Conservation (phyloP, 306 rosid species). For the Dryas octopetala region DNA sequence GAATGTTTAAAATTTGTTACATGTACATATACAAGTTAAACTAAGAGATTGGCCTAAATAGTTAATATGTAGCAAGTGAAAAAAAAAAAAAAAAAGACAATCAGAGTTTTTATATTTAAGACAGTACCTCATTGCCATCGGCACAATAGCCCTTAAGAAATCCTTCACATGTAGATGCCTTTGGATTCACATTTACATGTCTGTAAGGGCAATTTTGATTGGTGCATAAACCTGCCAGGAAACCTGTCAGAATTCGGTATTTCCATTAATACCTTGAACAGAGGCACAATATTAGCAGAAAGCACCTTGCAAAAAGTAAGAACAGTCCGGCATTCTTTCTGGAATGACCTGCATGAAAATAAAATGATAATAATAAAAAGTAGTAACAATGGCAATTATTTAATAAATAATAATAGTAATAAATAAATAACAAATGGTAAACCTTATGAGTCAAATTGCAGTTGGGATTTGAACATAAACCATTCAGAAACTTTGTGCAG, state of each 20-base stretch:
- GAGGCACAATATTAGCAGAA: conserved; percentile 4
- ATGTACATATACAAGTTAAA: neutral
- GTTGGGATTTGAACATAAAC: conserved; percentile 75
- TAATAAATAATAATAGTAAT: conserved; percentile 12
- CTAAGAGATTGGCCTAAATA: neutral
- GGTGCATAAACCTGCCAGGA: conserved; percentile 86
- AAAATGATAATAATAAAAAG: conserved; percentile 15
- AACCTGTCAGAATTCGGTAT: conserved; percentile 44
- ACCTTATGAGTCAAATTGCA: conserved; percentile 99
- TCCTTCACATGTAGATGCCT: conserved; percentile 80
- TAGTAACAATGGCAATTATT: neutral
- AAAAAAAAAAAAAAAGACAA: neutral
- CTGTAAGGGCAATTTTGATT: conserved; percentile 80
- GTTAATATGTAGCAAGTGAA: neutral
- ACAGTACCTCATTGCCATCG: conserved; percentile 80
- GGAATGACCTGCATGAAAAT: conserved; percentile 77
- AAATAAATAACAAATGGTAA: conserved; percentile 21
- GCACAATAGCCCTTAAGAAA: conserved; percentile 95
- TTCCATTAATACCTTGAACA: conserved; percentile 23
- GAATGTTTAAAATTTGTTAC: neutral
- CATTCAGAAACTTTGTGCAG: conserved; percentile 93
- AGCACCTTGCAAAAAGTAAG: conserved; percentile 87
- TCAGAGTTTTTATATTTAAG: conserved; percentile 1
- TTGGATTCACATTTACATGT: conserved; percentile 93
- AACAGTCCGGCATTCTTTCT: conserved; percentile 96